A percentile compares a stretch with the other conserved stretches of the same genome.
Evolutionary conservation across 2,329 filamentous ascomycete genomes (phyloP).

Genomic region (Xylaria sp.): DNA sequence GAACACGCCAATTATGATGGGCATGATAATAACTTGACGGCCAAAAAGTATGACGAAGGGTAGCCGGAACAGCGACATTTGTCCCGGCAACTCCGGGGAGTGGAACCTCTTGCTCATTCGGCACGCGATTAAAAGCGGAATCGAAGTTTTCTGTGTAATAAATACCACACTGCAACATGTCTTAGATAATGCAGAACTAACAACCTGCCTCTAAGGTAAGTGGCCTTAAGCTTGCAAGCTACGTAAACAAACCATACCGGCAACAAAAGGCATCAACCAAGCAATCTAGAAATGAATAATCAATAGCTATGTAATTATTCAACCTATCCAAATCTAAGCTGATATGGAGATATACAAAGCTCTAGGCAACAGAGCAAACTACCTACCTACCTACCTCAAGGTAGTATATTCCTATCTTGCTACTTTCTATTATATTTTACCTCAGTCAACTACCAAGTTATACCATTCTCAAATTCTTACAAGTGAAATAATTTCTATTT

Average conservation of each 20-base stretch:
- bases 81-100: conserved; percentile 16
- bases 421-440: no score
- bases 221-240: no score
- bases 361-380: no score
- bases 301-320: background rate
- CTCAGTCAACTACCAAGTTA: background rate
- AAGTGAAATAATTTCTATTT: background rate
- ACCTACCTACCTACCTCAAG: no score
- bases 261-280: background rate
- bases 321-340: no score
- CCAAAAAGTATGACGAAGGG: background rate
- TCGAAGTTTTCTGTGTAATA: background rate
- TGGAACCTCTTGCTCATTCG: conserved; percentile 11
- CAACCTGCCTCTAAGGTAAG: no score
- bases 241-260: no score
- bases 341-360: no score
- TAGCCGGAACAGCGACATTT: background rate
- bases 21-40: background rate
- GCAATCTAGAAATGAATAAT: background rate
- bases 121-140: conserved; percentile 13
- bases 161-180: no score
- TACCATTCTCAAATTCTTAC: background rate
- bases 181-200: no score
- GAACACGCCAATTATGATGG: background rate
- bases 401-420: no score